A percentile compares a stretch with the other conserved stretches of the same genome.
Conservation (phyloP, 2,329 filamentous ascomycete genomes). For the Reticulascus tulasneorum region DNA sequence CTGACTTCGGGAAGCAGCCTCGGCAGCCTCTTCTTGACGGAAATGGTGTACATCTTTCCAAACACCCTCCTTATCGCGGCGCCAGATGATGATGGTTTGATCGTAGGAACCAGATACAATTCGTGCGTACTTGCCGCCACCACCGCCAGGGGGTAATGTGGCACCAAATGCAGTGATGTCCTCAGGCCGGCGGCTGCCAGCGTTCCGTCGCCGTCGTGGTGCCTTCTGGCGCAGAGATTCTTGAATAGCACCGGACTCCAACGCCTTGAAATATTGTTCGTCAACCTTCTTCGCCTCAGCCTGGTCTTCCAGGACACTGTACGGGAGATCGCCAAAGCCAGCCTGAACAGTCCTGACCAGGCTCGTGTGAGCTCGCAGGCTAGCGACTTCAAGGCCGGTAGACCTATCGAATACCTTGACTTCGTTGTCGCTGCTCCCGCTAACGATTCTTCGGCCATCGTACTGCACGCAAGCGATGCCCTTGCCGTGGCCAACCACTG, state of each 20-base stretch:
- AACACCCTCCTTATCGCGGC: constrained; percentile 74
- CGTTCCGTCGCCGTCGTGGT: constrained; percentile 46
- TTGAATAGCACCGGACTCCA: constrained; percentile 46
- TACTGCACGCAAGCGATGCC: constrained; percentile 98
- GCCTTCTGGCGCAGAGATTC: constrained; percentile 8
- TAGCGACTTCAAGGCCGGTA: constrained; percentile 84
- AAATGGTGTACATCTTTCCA: constrained; percentile 78
- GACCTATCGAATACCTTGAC: constrained; percentile 91
- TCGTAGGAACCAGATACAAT: constrained; percentile 98
- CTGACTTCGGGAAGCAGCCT: too few species aligned
- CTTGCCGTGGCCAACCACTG: constrained; percentile 83
- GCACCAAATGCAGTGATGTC: constrained; percentile 79
- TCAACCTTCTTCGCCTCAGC: constrained; percentile 71
- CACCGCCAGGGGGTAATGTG: constrained; percentile 84
- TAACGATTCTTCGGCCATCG: constrained; percentile 88
- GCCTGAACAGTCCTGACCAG: constrained; percentile 94
- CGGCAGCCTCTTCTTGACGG: constrained; percentile 67
- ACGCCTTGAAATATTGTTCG: constrained; percentile 62
- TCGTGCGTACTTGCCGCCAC: constrained; percentile 83
- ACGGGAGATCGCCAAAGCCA: constrained; percentile 84
- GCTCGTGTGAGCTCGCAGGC: constrained; percentile 74
- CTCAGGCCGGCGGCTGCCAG: constrained; percentile 70
- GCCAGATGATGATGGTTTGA: constrained; percentile 93
- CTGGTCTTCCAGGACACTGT: constrained; percentile 70
- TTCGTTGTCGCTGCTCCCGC: constrained; percentile 92